Evolutionary conservation across 2,329 filamentous ascomycete genomes (phyloP).

Genomic region (Ophiostoma sp.): DNA sequence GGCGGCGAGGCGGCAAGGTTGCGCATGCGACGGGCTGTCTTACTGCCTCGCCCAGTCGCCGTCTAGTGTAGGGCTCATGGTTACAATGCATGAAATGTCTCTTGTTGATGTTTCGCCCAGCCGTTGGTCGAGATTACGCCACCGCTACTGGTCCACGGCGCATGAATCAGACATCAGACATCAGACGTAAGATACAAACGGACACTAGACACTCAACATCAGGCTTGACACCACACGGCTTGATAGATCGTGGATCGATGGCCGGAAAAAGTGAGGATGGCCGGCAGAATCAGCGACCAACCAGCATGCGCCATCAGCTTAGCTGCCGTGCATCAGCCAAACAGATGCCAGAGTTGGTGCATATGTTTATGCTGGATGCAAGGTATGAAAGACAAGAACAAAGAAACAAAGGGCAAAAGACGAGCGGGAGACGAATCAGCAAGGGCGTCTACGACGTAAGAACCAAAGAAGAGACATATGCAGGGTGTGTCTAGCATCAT

Average conservation of each 20-base stretch:
- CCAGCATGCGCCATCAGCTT: no score
- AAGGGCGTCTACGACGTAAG: neutral
- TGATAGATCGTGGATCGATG: neutral
- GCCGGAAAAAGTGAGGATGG: no score
- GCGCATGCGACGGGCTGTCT: no score
- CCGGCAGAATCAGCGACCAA: no score
- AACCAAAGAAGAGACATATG: neutral
- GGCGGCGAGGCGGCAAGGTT: no score
- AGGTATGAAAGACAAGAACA: neutral
- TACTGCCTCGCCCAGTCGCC: no score
- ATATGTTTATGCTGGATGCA: neutral
- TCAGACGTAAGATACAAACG: no score
- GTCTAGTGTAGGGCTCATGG: neutral
- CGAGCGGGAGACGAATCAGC: neutral
- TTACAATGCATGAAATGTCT: neutral
- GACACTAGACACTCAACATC: no score
- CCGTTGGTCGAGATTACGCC: neutral
- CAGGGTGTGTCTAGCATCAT: neutral
- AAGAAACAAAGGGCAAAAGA: neutral
- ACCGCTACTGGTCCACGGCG: neutral
- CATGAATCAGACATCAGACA: slow-evolving; percentile 6
- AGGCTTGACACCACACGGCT: neutral
- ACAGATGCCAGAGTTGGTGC: neutral
- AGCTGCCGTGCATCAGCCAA: neutral
- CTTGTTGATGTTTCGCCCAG: neutral